Base-by-base conservation (phyloP, 2,329 filamentous ascomycete species). In the Fusarium pilosicola region DNA sequence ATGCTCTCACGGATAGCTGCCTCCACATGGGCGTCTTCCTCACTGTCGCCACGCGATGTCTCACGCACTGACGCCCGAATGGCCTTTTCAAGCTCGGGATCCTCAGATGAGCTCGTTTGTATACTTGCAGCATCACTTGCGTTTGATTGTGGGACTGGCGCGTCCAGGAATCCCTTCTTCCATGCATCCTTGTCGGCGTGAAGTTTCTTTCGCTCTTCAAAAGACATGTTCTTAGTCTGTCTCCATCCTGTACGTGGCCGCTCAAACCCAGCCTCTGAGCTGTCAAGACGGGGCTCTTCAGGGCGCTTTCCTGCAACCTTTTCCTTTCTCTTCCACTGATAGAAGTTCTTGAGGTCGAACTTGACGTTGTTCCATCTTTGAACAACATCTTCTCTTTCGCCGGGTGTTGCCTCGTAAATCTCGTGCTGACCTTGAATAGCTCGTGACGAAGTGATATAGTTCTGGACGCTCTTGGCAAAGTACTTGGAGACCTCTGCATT, bases 401-500 rank as follows among this genome's bases (percentile, higher is more conserved):
- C 87, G 0, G 80, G 79, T 1, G 86, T 88, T 3, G 90, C 84
- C 3, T 79, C 78, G 22, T 84, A 83, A 74, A 90, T 87, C 57
- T 95, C 93, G 48, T 91, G 89, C 69, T 90, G 90, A 3, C 94
- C 94, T 80, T 97, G 93, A 2, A 91, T 86, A 55, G 93, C 93
- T 51, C 94, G 88, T 6, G 94, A 93, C 3, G 93, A 89, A 51
- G 94, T 89, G 73, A 97, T 94, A 79, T 96, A 96, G 74, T 93
- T 94, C 55, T 93, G 87, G 24, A 94, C 90, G 70, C 90, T 93
- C 49, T 88, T 90, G 30, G 91, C 90, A 74, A 94, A 92, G 51
- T 88, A 83, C 71, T 92, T 94, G 70, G 91, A 88, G 60, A 96
- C 86, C 79, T 96, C 92, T 45, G 93, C 93, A 76, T 96, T 91